phyloP scores from a whole-genome alignment of 352 stramenopile species.

The Phytophthora boehmeriae region DNA sequence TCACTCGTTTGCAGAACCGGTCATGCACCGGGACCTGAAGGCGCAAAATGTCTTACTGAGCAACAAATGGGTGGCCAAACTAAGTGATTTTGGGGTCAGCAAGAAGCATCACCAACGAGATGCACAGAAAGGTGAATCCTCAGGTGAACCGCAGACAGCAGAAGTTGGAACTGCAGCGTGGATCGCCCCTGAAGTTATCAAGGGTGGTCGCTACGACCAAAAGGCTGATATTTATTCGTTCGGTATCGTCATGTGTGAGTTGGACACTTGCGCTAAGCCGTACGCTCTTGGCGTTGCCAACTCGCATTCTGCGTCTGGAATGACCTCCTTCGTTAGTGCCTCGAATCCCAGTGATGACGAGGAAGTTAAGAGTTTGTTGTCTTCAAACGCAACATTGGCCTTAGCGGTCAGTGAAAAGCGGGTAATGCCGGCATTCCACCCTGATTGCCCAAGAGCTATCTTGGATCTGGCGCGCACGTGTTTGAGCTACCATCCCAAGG shows the following conservation, averaged over 20 bases:
- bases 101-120: conserved; percentile 32
- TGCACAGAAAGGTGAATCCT: conserved; percentile 16
- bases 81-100: conserved; percentile 68
- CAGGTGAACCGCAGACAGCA: conserved; percentile 34
- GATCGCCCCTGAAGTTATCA: conserved; percentile 64
- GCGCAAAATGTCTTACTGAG: conserved; percentile 61
- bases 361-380: conserved; percentile 26
- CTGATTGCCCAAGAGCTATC: conserved; percentile 39
- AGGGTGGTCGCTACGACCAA: conserved; percentile 50
- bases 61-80: conserved; percentile 52
- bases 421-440: conserved; percentile 41
- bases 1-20: conserved; percentile 40
- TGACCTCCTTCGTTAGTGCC: conserved; percentile 28
- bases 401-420: conserved; percentile 50
- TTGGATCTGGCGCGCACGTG: conserved; percentile 44
- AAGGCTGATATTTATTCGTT: conserved; percentile 68
- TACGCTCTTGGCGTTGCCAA: conserved; percentile 36
- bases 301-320: conserved; percentile 26
- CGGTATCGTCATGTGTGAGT: conserved; percentile 52
- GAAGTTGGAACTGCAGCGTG: conserved; percentile 62
- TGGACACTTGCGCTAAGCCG: conserved; percentile 54
- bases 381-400: conserved; percentile 48
- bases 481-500: conserved; percentile 44
- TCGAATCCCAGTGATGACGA: conserved; percentile 13
- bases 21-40: conserved; percentile 70